Evolutionary conservation across 1,284 basidiomycete species (phyloP).

Genomic region (Coniophora puteana): DNA sequence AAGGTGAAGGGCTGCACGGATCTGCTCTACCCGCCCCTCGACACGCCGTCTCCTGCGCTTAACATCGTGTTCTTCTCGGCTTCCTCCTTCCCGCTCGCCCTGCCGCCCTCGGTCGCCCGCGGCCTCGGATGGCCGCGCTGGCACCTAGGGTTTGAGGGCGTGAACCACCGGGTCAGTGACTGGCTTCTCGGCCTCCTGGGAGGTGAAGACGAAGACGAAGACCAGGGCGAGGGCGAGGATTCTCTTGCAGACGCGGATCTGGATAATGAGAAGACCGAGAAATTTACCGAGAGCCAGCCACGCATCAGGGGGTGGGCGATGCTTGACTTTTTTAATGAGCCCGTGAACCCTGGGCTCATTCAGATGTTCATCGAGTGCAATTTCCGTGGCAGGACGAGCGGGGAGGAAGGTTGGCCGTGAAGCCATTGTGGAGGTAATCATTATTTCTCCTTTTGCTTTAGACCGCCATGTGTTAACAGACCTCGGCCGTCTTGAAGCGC

Average conservation of each 20-base stretch:
- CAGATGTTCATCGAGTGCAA: slow-evolving; percentile 76
- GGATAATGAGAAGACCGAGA: too few species aligned
- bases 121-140: slow-evolving; percentile 77
- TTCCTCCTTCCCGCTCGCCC: slow-evolving; percentile 72
- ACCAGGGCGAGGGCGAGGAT: slow-evolving; percentile 4
- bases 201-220: slow-evolving; percentile 7
- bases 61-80: slow-evolving; percentile 80
- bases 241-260: slow-evolving; percentile 7
- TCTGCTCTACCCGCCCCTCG: slow-evolving; percentile 44
- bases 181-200: slow-evolving; percentile 63
- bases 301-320: slow-evolving; percentile 59
- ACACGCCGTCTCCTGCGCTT: slow-evolving; percentile 42
- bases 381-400: slow-evolving; percentile 46
- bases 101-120: slow-evolving; percentile 69
- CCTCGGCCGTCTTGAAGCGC: too few species aligned
- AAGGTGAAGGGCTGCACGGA: slow-evolving; percentile 59
- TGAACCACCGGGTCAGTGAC: slow-evolving; percentile 67
- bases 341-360: slow-evolving; percentile 45
- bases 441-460: too few species aligned
- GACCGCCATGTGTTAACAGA: too few species aligned
- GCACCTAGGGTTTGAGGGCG: slow-evolving; percentile 76
- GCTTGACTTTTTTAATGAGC: slow-evolving; percentile 67
- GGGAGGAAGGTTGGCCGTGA: slow-evolving; percentile 44
- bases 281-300: slow-evolving; percentile 6
- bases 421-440: not conserved